Evolutionary conservation across 1,139 yeast species (phyloP).

Genomic region (Blastobotrys capitulatus): DNA sequence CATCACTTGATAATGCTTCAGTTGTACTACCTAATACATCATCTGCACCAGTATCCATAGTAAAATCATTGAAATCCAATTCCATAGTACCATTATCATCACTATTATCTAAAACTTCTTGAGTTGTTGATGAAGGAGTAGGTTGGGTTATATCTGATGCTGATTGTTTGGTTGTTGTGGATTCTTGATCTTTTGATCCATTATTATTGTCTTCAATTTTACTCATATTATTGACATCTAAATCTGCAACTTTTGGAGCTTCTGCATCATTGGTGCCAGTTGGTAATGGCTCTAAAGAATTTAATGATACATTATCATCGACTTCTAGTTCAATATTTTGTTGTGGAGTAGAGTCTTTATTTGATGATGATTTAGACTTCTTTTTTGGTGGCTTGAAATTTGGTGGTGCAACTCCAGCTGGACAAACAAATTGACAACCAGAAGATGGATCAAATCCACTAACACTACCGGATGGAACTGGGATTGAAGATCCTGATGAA

Average conservation of each 20-base stretch:
- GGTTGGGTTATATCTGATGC: no score
- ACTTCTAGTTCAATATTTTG: not conserved
- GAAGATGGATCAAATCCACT: not conserved
- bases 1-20: not conserved
- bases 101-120: not conserved
- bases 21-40: not conserved
- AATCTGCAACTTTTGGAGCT: not conserved
- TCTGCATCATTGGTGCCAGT: not conserved
- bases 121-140: not conserved
- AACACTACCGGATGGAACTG: not conserved
- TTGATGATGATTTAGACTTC: not conserved
- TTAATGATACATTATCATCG: not conserved
- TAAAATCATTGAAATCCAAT: not conserved
- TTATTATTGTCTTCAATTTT: no score
- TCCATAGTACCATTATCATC: not conserved
- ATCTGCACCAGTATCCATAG: not conserved
- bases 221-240: not conserved
- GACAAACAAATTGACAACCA: conserved; percentile 5
- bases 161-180: no score
- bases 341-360: not conserved
- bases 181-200: no score
- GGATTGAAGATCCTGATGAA: conserved; percentile 1
- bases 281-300: not conserved
- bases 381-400: not conserved
- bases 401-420: not conserved